These are phyloP conservation scores for Theobroma grandiflorum DNA, from an alignment of 441 rosid species.

Conservation along the genomic window DNA sequence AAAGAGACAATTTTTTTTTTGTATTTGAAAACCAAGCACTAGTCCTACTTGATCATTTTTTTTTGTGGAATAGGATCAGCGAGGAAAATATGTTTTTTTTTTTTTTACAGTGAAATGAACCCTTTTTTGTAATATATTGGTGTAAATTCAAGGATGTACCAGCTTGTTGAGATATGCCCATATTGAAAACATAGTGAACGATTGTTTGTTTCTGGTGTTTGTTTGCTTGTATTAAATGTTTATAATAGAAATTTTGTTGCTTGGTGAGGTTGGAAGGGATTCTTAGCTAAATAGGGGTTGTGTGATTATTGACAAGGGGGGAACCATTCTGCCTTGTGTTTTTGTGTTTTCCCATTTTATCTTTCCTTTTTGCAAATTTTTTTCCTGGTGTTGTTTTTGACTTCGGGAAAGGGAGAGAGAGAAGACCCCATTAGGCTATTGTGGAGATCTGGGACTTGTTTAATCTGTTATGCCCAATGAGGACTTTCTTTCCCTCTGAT, in stretches of 20 bases:
- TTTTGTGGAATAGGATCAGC: conserved; percentile 12
- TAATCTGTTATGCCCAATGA: conserved; percentile 89
- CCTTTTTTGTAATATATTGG: conserved; percentile 21
- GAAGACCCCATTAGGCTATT: conserved; percentile 48
- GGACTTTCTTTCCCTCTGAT: conserved; percentile 81
- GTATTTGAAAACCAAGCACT: background rate
- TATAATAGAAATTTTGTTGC: conserved; percentile 36
- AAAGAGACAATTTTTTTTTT: background rate
- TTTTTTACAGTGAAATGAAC: conserved; percentile 25
- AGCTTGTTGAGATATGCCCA: conserved; percentile 26
- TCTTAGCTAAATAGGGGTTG: conserved; percentile 25
- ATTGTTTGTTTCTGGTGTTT: conserved; percentile 33
- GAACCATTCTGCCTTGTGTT: conserved; percentile 26
- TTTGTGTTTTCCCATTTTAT: background rate
- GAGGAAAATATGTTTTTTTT: background rate
- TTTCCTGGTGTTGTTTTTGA: conserved; percentile 17
- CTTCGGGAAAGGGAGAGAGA: conserved; percentile 26
- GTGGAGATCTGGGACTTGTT: conserved; percentile 99
- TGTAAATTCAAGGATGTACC: conserved; percentile 22
- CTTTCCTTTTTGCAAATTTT: background rate
- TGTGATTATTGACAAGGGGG: conserved; percentile 39
- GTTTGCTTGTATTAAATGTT: conserved; percentile 35
- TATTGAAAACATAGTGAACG: conserved; percentile 29
- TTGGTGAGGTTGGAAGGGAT: conserved; percentile 40
- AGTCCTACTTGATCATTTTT: conserved; percentile 2